Conservation (phyloP, 1,284 basidiomycete genomes). For the Meripilus lineatus region DNA sequence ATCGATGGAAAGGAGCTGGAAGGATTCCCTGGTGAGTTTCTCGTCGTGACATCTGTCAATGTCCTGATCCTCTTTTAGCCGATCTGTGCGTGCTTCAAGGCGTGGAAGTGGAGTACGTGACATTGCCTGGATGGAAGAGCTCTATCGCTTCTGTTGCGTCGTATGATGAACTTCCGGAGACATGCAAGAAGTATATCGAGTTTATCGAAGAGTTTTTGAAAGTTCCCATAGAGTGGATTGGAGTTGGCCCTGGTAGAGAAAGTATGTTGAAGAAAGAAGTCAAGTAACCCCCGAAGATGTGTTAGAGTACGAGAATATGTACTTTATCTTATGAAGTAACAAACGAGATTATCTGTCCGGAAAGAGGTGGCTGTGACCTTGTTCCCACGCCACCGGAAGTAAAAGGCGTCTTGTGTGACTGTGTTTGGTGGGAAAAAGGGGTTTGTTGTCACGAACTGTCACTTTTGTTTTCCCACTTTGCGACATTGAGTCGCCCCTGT, state of each 20-base stretch:
- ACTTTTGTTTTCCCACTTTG: too few relatives aligned
- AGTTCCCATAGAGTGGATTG: conserved; percentile 89
- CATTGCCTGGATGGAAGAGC: conserved; percentile 89
- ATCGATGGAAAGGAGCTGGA: conserved; percentile 74
- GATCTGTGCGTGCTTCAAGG: conserved; percentile 79
- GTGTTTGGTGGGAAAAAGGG: too few relatives aligned
- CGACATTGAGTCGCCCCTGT: too few relatives aligned
- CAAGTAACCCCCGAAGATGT: too few relatives aligned
- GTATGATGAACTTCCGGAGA: conserved; percentile 82
- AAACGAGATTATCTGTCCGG: too few relatives aligned
- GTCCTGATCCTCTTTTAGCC: conserved; percentile 40
- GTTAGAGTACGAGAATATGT: too few relatives aligned
- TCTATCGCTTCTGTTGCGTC: conserved; percentile 65
- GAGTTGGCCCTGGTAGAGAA: conserved; percentile 81
- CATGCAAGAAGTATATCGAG: conserved; percentile 84
- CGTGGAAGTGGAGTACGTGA: conserved; percentile 88
- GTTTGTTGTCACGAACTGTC: too few relatives aligned
- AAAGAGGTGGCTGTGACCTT: too few relatives aligned
- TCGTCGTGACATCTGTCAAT: conserved; percentile 3
- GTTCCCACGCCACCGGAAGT: too few relatives aligned
- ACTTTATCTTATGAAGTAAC: too few relatives aligned
- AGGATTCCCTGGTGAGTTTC: conserved; percentile 78
- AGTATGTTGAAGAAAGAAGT: conserved; percentile 58
- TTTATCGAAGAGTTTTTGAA: conserved; percentile 83
- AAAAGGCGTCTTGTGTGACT: too few relatives aligned